phyloP scores from a whole-genome alignment of 1,284 basidiomycete genomes.

The Puccinia hordei region DNA sequence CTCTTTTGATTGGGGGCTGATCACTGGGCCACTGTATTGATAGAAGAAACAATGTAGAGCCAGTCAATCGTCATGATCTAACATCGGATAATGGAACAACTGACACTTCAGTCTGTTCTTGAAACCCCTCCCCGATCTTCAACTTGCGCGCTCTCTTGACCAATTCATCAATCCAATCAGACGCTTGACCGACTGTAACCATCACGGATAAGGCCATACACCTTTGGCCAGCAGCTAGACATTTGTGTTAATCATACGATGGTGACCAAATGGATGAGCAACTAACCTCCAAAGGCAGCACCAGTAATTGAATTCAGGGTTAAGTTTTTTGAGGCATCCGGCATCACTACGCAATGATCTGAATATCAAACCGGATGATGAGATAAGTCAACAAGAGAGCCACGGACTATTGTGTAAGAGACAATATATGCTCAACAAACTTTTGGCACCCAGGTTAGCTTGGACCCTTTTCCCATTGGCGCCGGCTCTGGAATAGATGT shows the following conservation, averaged over 20 bases:
- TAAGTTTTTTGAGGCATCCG: constrained; percentile 92
- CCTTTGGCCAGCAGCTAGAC: constrained; percentile 82
- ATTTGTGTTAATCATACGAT: background rate
- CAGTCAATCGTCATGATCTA: background rate
- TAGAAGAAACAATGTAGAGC: constrained; percentile 43
- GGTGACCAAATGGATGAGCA: background rate
- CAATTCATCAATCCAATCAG: constrained; percentile 82
- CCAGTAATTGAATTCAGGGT: constrained; percentile 90
- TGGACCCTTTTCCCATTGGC: constrained; percentile 89
- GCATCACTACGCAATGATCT: constrained; percentile 88
- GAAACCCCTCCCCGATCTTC: constrained; percentile 87
- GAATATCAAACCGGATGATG: background rate
- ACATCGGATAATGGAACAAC: constrained; percentile 50
- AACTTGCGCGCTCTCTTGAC: constrained; percentile 79
- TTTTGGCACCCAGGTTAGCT: constrained; percentile 95
- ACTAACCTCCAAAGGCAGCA: constrained; percentile 84
- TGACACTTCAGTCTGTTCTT: constrained; percentile 82
- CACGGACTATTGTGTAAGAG: background rate
- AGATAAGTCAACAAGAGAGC: background rate
- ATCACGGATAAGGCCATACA: constrained; percentile 67
- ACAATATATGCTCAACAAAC: constrained; percentile 41
- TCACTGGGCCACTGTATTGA: constrained; percentile 77
- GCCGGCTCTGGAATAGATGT: constrained; percentile 88
- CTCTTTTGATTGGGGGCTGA: constrained; percentile 81
- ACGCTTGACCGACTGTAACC: constrained; percentile 79